Conservation (phyloP, 1,139 yeast genomes). For the Neolecta irregularis region DNA sequence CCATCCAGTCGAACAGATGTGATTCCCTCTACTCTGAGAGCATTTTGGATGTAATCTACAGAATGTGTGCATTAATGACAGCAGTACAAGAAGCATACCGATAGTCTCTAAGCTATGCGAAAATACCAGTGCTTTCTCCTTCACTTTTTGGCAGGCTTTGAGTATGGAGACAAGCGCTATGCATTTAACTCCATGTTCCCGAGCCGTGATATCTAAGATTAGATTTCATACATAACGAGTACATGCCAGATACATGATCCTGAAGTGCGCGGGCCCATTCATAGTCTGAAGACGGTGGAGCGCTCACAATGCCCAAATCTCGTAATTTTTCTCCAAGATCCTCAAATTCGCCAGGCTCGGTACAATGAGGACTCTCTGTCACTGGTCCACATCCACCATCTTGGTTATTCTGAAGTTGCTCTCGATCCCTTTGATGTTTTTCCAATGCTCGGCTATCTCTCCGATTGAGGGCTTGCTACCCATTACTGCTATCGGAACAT, state of each 20-base stretch:
- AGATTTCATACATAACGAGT: background rate
- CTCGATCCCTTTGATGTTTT: too few species aligned
- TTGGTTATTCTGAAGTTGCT: too few species aligned
- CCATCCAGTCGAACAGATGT: constrained; percentile 1
- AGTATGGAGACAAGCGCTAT: constrained; percentile 1
- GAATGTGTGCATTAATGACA: too few species aligned
- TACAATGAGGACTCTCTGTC: too few species aligned
- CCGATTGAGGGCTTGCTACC: too few species aligned
- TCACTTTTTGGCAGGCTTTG: background rate
- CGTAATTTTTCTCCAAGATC: too few species aligned
- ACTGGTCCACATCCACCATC: too few species aligned
- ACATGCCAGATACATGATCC: background rate
- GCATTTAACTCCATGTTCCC: constrained; percentile 1
- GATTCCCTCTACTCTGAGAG: background rate
- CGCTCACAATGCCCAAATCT: too few species aligned
- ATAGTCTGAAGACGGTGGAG: background rate
- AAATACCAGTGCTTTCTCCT: constrained; percentile 4
- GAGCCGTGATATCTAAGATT: background rate
- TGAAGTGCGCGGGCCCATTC: background rate
- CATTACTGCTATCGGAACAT: too few species aligned
- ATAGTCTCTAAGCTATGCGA: constrained; percentile 3
- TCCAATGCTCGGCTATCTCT: too few species aligned
- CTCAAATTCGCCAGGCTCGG: too few species aligned
- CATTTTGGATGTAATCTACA: background rate
- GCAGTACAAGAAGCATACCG: too few species aligned